phyloP scores from a whole-genome alignment of 2,329 filamentous ascomycete genomes.

The Colletotrichum agaves region DNA sequence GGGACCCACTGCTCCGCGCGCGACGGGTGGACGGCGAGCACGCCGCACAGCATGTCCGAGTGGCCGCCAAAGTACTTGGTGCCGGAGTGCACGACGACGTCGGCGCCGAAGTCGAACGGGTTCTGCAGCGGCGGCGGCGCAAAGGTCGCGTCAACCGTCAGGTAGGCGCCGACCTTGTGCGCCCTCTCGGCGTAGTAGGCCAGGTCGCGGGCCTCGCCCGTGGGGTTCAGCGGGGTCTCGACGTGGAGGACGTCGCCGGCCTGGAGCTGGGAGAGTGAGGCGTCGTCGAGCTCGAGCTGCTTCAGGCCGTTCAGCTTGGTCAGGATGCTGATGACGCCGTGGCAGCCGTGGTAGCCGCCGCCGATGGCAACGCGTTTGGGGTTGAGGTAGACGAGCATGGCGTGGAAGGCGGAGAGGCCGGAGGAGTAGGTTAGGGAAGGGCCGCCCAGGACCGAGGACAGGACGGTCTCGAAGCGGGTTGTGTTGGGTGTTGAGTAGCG shows the following conservation, averaged over 20 bases:
- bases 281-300: conserved; percentile 69
- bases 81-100: conserved; percentile 90
- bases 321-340: conserved; percentile 82
- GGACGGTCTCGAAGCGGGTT: conserved; percentile 85
- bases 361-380: conserved; percentile 85
- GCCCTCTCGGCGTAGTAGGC: conserved; percentile 77
- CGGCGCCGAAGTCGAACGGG: conserved; percentile 83
- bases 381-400: conserved; percentile 83
- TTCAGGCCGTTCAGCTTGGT: conserved; percentile 79
- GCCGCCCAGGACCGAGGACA: conserved; percentile 77
- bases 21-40: conserved; percentile 72
- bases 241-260: conserved; percentile 88
- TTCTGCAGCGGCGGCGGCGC: conserved; percentile 90
- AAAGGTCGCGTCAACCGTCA: conserved; percentile 93
- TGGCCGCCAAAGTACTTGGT: conserved; percentile 98
- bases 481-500: conserved; percentile 82
- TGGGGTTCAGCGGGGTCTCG: conserved; percentile 94
- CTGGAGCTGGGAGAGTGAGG: conserved; percentile 67
- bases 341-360: conserved; percentile 92
- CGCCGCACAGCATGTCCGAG: conserved; percentile 90
- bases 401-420: conserved; percentile 89
- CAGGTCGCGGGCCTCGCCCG: conserved; percentile 82
- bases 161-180: conserved; percentile 74
- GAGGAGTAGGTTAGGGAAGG: conserved; percentile 82
- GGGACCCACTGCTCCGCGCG: conserved; percentile 65